Base-by-base conservation (phyloP, 2,329 filamentous ascomycete species). In the Gaeumannomyces sp. region DNA sequence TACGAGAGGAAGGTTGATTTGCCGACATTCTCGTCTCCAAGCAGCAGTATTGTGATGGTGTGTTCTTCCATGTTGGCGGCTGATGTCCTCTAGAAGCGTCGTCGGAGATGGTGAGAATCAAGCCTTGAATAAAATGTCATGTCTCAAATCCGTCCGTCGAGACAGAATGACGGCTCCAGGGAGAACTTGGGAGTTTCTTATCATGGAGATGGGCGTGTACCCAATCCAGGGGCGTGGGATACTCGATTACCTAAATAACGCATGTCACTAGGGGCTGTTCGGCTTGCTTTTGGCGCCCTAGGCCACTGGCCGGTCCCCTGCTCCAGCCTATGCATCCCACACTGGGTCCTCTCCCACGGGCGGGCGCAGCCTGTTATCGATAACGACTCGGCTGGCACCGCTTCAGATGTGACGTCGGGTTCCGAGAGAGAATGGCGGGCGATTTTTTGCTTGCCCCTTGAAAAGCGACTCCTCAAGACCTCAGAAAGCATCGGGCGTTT, bases 1-100 rank as follows among this genome's bases (percentile, higher is more conserved):
- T 71, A 87, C 85, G 85, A 85, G 70, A 88, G 72, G 72, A 88
- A 87, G 0, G 81, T 85, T 28, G 84, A 85, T 73, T 88, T 88
- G 64, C 85, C 85, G 67, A 84, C 84, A 70, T 78, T 78, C 66
- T 82, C 79, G 73, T 88, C 85, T 38, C 85, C 85, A n/a, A 88
- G 75, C 27, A 87, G 73, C 33, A 88, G 72, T 19, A 88, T 76
- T n/a, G 77, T 83, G 70, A 86, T 76, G 61, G 76, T 76, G 64
- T 81, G 73, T 53, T 76, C 69, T 63, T 85, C 81, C 80, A 84
- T 83, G 63, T 59, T 27, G 27, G 19, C 7, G 45, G 22, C 45
- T 7, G 45, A 11, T 53, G 19, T 25, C 22, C 3, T 6, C 45
- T n/a, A 10, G 22, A 53, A 50, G 16, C 38, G 16, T 50, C 6